These are phyloP conservation scores for Rubus parviflorus DNA, from an alignment of 306 rosid genomes.

Conservation along the genomic window DNA sequence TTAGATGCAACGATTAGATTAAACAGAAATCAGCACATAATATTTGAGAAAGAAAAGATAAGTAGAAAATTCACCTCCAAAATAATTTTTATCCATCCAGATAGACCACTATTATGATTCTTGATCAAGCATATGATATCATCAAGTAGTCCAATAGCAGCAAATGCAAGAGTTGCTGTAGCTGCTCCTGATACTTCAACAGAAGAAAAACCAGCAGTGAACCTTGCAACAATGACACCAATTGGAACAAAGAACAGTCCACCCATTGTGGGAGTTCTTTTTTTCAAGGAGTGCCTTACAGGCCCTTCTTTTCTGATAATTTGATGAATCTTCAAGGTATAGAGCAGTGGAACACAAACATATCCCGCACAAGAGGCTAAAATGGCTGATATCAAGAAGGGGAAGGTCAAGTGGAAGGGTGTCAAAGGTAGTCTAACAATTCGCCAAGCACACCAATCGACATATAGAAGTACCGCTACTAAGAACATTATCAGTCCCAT, in stretches of 20 bases:
- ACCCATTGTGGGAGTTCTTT: slow-evolving; percentile 82
- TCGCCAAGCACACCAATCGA: slow-evolving; percentile 94
- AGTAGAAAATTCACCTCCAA: slow-evolving; percentile 57
- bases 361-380: slow-evolving; percentile 79
- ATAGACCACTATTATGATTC: slow-evolving; percentile 59
- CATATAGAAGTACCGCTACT: slow-evolving; percentile 59
- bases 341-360: slow-evolving; percentile 73
- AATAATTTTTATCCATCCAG: slow-evolving; percentile 47
- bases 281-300: slow-evolving; percentile 46
- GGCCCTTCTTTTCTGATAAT: slow-evolving; percentile 57
- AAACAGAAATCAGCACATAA: slow-evolving; percentile 6
- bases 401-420: slow-evolving; percentile 78
- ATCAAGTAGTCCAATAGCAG: slow-evolving; percentile 75
- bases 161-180: slow-evolving; percentile 77
- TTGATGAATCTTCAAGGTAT: slow-evolving; percentile 55
- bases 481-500: slow-evolving; percentile 56
- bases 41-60: slow-evolving; percentile 17
- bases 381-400: slow-evolving; percentile 70
- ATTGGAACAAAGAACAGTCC: slow-evolving; percentile 83
- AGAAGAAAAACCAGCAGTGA: slow-evolving; percentile 58
- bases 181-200: slow-evolving; percentile 69
- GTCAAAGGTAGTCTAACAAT: slow-evolving; percentile 80
- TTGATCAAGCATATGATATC: slow-evolving; percentile 62
- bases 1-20: slow-evolving; percentile 4
- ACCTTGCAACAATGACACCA: slow-evolving; percentile 69